These are phyloP conservation scores for Amaranthus hypochondriacus DNA, from an alignment of 148 eudicot species.

Conservation along the genomic window DNA sequence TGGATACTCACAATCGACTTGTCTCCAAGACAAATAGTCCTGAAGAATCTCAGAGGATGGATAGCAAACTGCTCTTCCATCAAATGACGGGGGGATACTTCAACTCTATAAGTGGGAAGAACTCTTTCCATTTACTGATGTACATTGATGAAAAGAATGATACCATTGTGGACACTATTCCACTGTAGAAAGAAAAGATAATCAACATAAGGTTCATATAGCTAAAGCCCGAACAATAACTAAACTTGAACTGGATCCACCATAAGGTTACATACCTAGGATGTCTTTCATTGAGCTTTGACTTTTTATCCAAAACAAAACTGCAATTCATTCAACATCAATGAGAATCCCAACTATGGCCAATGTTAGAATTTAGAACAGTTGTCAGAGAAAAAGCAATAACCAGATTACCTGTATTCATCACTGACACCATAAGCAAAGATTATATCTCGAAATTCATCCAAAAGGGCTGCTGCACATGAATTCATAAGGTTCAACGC, in stretches of 20 bases:
- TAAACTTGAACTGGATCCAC: background rate
- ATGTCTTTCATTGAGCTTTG: constrained; percentile 53
- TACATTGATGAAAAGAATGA: constrained; percentile 74
- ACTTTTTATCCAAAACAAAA: constrained; percentile 62
- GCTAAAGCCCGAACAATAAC: background rate
- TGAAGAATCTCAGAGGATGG: constrained; percentile 64
- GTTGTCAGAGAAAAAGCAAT: background rate
- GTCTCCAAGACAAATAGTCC: constrained; percentile 93
- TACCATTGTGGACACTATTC: constrained; percentile 61
- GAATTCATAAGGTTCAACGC: constrained; percentile 93
- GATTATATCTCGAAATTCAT: constrained; percentile 63
- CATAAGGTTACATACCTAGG: constrained; percentile 39
- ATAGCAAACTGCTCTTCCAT: constrained; percentile 88
- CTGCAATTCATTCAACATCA: constrained; percentile 41
- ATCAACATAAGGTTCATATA: background rate
- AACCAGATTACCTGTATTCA: constrained; percentile 52
- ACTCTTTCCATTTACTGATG: constrained; percentile 59
- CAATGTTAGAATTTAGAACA: background rate
- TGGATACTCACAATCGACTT: constrained; percentile 79
- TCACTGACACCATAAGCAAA: constrained; percentile 88
- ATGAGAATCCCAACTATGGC: background rate
- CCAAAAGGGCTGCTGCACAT: constrained; percentile 73
- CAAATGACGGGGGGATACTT: constrained; percentile 64
- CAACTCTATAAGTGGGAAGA: constrained; percentile 62
- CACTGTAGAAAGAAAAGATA: constrained; percentile 37